These are phyloP conservation scores for Phytophthora litchii DNA, from an alignment of 352 stramenopile species.

Conservation along the genomic window DNA sequence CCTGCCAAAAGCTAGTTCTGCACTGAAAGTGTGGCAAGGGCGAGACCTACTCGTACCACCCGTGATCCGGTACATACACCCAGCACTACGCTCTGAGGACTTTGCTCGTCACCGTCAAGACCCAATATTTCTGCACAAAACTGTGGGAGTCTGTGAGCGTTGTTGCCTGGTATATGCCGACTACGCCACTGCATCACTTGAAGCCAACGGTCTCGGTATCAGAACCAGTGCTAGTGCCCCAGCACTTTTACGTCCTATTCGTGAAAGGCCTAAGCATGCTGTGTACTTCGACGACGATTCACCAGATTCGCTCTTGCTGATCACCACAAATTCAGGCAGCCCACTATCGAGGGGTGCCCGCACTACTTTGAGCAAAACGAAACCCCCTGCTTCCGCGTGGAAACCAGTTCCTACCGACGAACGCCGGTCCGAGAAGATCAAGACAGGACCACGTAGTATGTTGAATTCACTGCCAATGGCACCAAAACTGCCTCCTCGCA, in stretches of 20 bases:
- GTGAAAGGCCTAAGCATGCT: conserved; percentile 56
- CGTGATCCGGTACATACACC: conserved; percentile 92
- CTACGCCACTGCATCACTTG: conserved; percentile 74
- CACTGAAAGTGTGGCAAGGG: conserved; percentile 20
- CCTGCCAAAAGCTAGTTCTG: conserved; percentile 8
- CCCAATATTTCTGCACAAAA: conserved; percentile 95
- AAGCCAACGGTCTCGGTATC: conserved; percentile 66
- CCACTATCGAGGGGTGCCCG: conserved; percentile 7
- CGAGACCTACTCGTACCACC: conserved; percentile 88
- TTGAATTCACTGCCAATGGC: conserved; percentile 46
- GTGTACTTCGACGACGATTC: conserved; percentile 39
- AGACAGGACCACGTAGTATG: conserved; percentile 29
- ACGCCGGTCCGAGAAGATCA: conserved; percentile 16
- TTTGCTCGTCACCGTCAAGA: conserved; percentile 92
- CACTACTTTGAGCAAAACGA: conserved; percentile 21
- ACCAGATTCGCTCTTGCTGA: conserved; percentile 40
- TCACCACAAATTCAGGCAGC: conserved; percentile 8
- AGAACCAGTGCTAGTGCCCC: conserved; percentile 49
- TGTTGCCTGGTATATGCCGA: conserved; percentile 96
- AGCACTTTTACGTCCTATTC: conserved; percentile 66
- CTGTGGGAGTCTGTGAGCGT: conserved; percentile 88
- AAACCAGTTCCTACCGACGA: conserved; percentile 53
- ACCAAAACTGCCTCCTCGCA: conserved; percentile 61
- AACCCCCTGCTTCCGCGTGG: conserved; percentile 62
- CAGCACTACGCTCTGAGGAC: conserved; percentile 78